These are phyloP conservation scores for Evernia prunastri DNA, from an alignment of 495 filamentous ascomycete genomes.

Conservation along the genomic window DNA sequence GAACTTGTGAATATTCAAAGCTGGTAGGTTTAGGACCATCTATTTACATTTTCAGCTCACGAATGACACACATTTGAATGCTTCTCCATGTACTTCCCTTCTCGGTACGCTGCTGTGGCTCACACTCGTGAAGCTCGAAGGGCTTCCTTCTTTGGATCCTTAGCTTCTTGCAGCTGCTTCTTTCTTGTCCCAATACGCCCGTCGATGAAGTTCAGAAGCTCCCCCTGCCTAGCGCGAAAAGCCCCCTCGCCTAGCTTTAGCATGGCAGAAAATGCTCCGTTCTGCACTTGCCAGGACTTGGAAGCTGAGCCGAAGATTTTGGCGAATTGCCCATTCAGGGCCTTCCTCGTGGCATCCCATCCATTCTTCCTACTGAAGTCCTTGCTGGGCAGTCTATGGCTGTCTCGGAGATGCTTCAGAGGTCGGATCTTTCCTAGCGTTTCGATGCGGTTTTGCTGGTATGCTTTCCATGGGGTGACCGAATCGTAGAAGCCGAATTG, in stretches of 20 bases:
- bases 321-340: neutral
- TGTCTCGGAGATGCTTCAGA: neutral
- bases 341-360: neutral
- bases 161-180: neutral
- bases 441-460: neutral
- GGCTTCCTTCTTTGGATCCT: neutral
- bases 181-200: neutral
- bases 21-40: neutral
- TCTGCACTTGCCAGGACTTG: neutral
- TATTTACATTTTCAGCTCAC: neutral
- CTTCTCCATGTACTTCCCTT: neutral
- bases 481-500: conserved; percentile 23
- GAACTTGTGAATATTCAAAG: neutral
- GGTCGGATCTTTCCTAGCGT: neutral
- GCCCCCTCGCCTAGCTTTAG: neutral
- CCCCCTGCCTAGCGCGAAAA: neutral
- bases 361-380: neutral
- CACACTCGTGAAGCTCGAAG: neutral
- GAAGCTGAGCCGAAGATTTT: neutral
- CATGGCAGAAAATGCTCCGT: neutral
- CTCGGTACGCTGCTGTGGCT: neutral
- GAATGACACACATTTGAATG: neutral
- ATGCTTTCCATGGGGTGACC: conserved; percentile 1
- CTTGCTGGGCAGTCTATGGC: neutral
- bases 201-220: conserved; percentile 1